phyloP scores from a whole-genome alignment of 2,329 filamentous ascomycete genomes.

The Cladosporium sp. region DNA sequence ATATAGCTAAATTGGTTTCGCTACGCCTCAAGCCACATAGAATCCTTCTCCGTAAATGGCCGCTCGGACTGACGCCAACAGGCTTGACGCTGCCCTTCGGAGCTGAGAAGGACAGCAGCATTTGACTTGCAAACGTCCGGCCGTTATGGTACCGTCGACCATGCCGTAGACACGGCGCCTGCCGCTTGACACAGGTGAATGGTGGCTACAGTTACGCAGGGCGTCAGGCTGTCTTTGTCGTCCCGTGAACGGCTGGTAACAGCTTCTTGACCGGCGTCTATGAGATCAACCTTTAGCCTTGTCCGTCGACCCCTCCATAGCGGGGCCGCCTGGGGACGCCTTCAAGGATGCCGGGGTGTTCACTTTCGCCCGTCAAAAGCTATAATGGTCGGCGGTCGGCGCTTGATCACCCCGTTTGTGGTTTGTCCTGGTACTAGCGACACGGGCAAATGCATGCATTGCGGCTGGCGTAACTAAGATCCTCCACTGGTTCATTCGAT shows the following conservation, averaged over 20 bases:
- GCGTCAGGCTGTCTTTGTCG: neutral
- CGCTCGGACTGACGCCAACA: neutral
- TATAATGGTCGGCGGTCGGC: conserved; percentile 7
- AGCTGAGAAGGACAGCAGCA: too few relatives aligned
- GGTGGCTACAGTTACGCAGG: neutral
- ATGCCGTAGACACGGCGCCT: neutral
- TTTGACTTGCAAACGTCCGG: too few relatives aligned
- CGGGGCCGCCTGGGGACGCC: conserved; percentile 11
- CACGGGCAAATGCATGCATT: neutral
- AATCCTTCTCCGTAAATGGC: neutral
- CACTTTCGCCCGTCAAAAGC: conserved; percentile 3
- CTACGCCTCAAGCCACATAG: conserved; percentile 3
- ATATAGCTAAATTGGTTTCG: conserved; percentile 7
- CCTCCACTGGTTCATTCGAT: neutral
- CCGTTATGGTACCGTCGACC: neutral
- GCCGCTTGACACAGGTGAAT: neutral
- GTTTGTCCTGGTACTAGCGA: conserved; percentile 7
- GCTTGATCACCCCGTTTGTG: conserved; percentile 5
- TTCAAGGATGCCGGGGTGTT: conserved; percentile 12
- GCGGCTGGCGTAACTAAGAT: neutral
- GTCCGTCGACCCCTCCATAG: conserved; percentile 2
- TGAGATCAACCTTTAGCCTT: conserved; percentile 1
- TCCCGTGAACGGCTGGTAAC: conserved; percentile 8
- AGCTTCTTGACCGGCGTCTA: conserved; percentile 1
- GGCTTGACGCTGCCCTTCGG: too few relatives aligned